Evolutionary conservation across 2,329 filamentous ascomycete genomes (phyloP), one percentile per base, ranked within the genome.

Genomic region (Fusarium beomiforme): DNA sequence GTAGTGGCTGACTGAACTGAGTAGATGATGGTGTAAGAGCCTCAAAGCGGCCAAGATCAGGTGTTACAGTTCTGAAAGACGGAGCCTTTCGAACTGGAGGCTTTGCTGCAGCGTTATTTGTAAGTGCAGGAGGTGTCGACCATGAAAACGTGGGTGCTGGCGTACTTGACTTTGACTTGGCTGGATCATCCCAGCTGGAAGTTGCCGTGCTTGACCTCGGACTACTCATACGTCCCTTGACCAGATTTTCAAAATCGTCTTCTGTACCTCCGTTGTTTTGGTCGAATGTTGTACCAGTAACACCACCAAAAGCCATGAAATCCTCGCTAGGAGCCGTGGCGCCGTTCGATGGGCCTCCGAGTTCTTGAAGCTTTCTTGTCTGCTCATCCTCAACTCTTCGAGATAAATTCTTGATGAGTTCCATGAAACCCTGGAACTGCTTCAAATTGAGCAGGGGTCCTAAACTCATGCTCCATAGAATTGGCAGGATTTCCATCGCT

Each of bases 371-470:
- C 78, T 98, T 98, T 76, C 90, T 91, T 10, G 88, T 92, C 76
- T 98, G 96, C 78, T 98, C 96, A 21, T 92, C 89, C 79, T 99
- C 95, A 36, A 99, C 93, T 60, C 91, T 90, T 21, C 87, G 83
- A 2, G 94, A 97, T 8, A 98, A 83, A 1, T 83, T 87, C 79
- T 93, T 97, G 81, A 98, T 97, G 47, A 97, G 85, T 8, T 90
- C 85, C 94, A 98, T 98, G 79, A 97, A 98, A 1, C 88, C 85
- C 78, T 94, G 92, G 78, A 99, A 99, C 79, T 95, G 95, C 65
- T 91, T 87, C 11, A 98, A 85, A 75, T 97, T 92, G 8, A 99
- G 88, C 33, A 99, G 83, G 1, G 96, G 96, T 0, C 96, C 96
- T 6, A 99, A 85, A 76, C 92, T 94, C 89, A 98, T 98, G 71